Evolutionary conservation across 257 asterid species (phyloP).

Genomic region (Nemophila menziesii): DNA sequence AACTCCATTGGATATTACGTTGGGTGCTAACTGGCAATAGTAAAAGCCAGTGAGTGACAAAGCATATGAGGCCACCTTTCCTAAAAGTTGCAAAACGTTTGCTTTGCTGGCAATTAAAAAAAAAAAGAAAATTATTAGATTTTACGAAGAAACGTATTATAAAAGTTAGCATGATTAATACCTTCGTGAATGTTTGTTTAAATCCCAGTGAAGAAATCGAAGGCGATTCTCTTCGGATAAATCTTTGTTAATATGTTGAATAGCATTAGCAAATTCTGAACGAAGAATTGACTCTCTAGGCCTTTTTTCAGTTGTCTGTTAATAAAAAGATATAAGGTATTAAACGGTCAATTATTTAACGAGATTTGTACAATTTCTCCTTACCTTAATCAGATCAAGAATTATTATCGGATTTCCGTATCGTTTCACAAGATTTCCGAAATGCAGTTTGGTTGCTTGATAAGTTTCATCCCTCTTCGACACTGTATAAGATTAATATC

Average conservation of each 20-base stretch:
- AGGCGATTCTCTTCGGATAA: constrained; percentile 73
- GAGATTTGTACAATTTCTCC: constrained; percentile 9
- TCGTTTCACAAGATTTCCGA: constrained; percentile 72
- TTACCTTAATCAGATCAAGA: constrained; percentile 85
- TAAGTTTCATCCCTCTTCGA: constrained; percentile 79
- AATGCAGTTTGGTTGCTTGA: constrained; percentile 90
- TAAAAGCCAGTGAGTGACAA: constrained; percentile 80
- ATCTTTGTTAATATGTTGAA: constrained; percentile 70
- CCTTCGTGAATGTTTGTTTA: constrained; percentile 94
- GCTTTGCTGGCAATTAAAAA: constrained; percentile 52
- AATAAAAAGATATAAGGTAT: constrained; percentile 13
- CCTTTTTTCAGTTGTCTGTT: constrained; percentile 82
- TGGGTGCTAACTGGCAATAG: constrained; percentile 56
- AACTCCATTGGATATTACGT: constrained; percentile 38
- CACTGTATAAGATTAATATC: constrained; percentile 38
- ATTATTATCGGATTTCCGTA: constrained; percentile 93
- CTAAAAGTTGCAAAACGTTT: constrained; percentile 70
- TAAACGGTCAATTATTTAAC: neutral
- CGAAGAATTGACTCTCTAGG: constrained; percentile 98
- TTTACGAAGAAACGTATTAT: constrained; percentile 2
- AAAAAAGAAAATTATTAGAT: constrained; percentile 14
- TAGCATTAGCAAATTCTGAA: constrained; percentile 83
- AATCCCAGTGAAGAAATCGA: constrained; percentile 93
- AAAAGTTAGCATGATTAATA: constrained; percentile 13
- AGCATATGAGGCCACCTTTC: constrained; percentile 89